These are phyloP conservation scores for Pythium dissimile DNA, from an alignment of 352 stramenopile genomes.

Conservation along the genomic window DNA sequence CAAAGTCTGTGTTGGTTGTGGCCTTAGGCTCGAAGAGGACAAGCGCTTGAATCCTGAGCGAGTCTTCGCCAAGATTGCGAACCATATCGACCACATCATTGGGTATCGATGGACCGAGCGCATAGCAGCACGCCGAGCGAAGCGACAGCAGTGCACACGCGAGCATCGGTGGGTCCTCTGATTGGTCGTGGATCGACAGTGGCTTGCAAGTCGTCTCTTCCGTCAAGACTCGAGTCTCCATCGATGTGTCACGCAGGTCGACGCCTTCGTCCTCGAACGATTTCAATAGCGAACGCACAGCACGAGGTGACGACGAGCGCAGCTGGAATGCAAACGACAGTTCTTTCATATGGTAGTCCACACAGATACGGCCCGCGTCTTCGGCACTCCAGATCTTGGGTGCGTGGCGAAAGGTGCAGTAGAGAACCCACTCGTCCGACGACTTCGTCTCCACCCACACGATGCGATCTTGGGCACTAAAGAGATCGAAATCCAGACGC, in stretches of 20 bases:
- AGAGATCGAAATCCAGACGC: constrained; percentile 21
- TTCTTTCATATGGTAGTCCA: constrained; percentile 19
- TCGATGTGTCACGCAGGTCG: constrained; percentile 15
- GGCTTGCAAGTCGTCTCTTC: too few relatives aligned
- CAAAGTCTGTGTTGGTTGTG: constrained; percentile 1
- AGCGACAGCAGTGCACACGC: neutral
- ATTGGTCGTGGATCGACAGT: neutral
- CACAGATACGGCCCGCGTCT: constrained; percentile 1
- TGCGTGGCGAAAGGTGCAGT: constrained; percentile 8
- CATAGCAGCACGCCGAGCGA: constrained; percentile 8
- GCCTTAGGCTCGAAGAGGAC: constrained; percentile 9
- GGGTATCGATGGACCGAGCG: constrained; percentile 7
- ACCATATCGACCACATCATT: constrained; percentile 8
- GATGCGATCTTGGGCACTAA: constrained; percentile 3
- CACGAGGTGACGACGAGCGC: neutral
- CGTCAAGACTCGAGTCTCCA: too few relatives aligned
- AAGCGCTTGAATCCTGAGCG: constrained; percentile 14
- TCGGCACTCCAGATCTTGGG: constrained; percentile 11
- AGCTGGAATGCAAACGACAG: constrained; percentile 22
- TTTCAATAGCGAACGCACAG: constrained; percentile 1
- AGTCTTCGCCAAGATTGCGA: constrained; percentile 5
- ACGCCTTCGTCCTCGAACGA: constrained; percentile 13
- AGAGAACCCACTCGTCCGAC: constrained; percentile 7
- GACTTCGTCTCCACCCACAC: constrained; percentile 16
- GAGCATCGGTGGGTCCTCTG: neutral